Evolutionary conservation across 768 basidiomycete species (phyloP), one percentile per base, ranked within the genome.

Genomic region (Lentinula sp.): DNA sequence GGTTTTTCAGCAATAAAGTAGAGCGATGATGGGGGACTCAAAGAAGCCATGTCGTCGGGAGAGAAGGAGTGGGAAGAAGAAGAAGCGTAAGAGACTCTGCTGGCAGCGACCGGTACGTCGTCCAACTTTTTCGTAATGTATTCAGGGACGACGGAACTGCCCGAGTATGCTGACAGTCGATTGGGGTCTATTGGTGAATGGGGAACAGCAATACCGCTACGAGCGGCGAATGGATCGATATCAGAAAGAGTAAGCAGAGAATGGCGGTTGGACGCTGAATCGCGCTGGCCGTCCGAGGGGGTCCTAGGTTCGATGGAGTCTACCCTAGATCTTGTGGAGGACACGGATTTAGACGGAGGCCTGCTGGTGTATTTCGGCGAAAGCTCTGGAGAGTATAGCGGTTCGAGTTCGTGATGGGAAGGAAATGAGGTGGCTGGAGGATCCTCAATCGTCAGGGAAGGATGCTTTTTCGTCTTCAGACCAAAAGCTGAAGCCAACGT

Each of bases 241-340:
- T 88, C 87, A 9, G 85, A 83, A 23, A 86, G 76, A 3, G 86
- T 86, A 57, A 88, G 68, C 59, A 88, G 72, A 2, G 87, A 87
- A 43, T 80, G 77, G 45, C 80, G 76, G 42, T 66, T 55, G 20
- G 42, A 36, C 20, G 48, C 61, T n/a, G 65, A 59, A 54, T 74
- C 68, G 57, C 68, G 68, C 28, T 71, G 78, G 57, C 72, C 73
- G 65, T 87, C 85, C 16, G 76, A 71, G 5, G 86, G 85, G 3
- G 85, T 85, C 45, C 72, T 70, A 7, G 84, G 83, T 61, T 80
- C 81, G 36, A 77, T 69, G 23, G 84, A 81, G 67, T 86, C 84
- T 46, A 79, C 79, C 58, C 74, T 78, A 15, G 85, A 85, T 57
- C 74, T 76, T n/a, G 79, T 78, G 28, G 85, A 84, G 2, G 85